Evolutionary conservation across 345 rosid genomes (phyloP).

Genomic region (Passiflora organensis): DNA sequence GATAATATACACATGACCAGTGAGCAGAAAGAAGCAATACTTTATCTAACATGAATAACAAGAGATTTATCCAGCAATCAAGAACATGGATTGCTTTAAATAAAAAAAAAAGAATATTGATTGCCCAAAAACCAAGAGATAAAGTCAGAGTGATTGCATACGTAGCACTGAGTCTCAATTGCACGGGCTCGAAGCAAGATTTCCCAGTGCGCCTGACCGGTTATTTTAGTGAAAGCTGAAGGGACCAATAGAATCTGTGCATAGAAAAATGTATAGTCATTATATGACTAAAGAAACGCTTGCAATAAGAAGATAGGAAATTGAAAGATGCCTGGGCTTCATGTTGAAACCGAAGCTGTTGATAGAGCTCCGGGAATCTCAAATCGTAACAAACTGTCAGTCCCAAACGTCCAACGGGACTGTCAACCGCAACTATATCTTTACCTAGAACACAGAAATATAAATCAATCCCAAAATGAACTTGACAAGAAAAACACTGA

Average conservation of each 20-base stretch:
- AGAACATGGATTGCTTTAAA: too few species aligned
- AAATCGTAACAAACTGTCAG: slow-evolving; percentile 83
- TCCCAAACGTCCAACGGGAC: slow-evolving; percentile 82
- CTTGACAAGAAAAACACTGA: neutral
- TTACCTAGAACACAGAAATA: slow-evolving; percentile 40
- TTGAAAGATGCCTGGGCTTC: slow-evolving; percentile 56
- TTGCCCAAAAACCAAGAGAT: neutral
- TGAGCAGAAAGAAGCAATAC: neutral
- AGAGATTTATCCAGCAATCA: too few species aligned
- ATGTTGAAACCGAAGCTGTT: slow-evolving; percentile 74
- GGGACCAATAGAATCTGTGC: slow-evolving; percentile 83
- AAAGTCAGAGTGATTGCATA: slow-evolving; percentile 28
- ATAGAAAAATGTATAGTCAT: too few species aligned
- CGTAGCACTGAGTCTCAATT: slow-evolving; percentile 93
- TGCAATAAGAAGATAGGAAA: neutral
- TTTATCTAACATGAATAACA: too few species aligned
- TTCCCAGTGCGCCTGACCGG: slow-evolving; percentile 97
- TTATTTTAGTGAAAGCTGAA: slow-evolving; percentile 78
- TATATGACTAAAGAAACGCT: too few species aligned
- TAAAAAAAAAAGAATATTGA: too few species aligned
- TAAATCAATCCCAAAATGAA: slow-evolving; percentile 5
- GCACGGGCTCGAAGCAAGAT: slow-evolving; percentile 89
- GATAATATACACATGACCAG: slow-evolving; percentile 8
- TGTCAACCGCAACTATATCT: slow-evolving; percentile 63
- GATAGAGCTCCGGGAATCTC: slow-evolving; percentile 90